Evolutionary conservation across 371 early-diverging fungal genomes (phyloP).

Genomic region (Mucor plumbeus): DNA sequence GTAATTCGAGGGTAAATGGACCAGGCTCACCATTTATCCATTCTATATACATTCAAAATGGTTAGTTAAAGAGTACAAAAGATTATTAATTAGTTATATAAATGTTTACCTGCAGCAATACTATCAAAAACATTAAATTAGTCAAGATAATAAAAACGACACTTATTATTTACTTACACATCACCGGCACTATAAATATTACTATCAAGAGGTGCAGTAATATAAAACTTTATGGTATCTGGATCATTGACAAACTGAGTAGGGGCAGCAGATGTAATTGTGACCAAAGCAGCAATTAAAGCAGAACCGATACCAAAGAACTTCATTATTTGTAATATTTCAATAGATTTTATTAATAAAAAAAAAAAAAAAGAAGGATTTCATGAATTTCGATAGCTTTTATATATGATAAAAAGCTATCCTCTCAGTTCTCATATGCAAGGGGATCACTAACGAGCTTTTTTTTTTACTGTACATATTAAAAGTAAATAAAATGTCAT

Average conservation of each 20-base stretch:
- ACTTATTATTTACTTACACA: not conserved
- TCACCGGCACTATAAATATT: not conserved
- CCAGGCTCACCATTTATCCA: slow-evolving; percentile 1
- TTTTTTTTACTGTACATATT: not conserved
- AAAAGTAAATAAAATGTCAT: not conserved
- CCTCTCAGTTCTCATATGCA: not conserved
- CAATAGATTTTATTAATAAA: not conserved
- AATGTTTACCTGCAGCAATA: not conserved
- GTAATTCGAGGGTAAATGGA: not conserved
- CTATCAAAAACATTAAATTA: not conserved
- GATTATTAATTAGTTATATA: too few species aligned
- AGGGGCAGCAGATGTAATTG: slow-evolving; percentile 1
- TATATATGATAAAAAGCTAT: not conserved
- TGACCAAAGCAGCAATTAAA: not conserved
- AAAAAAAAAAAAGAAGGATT: not conserved
- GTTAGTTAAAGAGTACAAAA: not conserved
- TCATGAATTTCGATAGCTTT: not conserved
- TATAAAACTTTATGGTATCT: not conserved
- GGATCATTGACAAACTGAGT: not conserved
- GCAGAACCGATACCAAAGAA: not conserved
- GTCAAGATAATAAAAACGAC: not conserved
- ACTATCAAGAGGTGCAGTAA: not conserved
- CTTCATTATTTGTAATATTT: not conserved
- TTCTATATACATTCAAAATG: not conserved
- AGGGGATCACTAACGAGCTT: not conserved